These are phyloP conservation scores for Sphaceloma murrayae DNA, from an alignment of 2,329 filamentous ascomycete genomes.

Conservation along the genomic window DNA sequence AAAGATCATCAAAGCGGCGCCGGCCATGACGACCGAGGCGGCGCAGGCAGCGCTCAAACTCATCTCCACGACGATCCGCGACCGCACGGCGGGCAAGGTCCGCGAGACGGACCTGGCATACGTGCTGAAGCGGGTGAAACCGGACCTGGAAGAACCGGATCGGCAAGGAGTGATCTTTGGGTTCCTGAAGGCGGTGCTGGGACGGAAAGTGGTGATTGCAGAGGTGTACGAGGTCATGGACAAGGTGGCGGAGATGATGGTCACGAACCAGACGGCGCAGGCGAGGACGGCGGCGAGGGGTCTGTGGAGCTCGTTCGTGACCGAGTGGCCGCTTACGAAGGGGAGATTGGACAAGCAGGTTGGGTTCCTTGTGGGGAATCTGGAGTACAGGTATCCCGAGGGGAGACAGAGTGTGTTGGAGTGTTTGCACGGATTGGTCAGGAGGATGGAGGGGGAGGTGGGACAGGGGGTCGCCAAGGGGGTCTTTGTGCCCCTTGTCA, in stretches of 20 bases:
- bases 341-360: slow-evolving; percentile 83
- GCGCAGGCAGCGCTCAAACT: slow-evolving; percentile 84
- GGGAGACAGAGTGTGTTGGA: slow-evolving; percentile 91
- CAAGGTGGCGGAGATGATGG: slow-evolving; percentile 82
- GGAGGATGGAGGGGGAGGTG: slow-evolving; percentile 72
- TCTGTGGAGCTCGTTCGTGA: slow-evolving; percentile 86
- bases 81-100: slow-evolving; percentile 64
- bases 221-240: slow-evolving; percentile 87
- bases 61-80: slow-evolving; percentile 72
- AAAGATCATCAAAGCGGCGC: slow-evolving; percentile 65
- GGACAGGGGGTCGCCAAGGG: slow-evolving; percentile 71
- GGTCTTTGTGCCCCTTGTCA: slow-evolving; percentile 77
- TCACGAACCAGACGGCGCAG: slow-evolving; percentile 84
- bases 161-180: slow-evolving; percentile 90
- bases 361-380: slow-evolving; percentile 77
- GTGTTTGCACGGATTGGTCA: slow-evolving; percentile 73
- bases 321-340: slow-evolving; percentile 89
- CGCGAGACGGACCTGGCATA: slow-evolving; percentile 76
- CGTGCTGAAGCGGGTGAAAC: slow-evolving; percentile 69
- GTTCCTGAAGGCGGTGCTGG: slow-evolving; percentile 79
- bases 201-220: slow-evolving; percentile 74
- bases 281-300: slow-evolving; percentile 81
- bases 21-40: slow-evolving; percentile 71
- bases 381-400: slow-evolving; percentile 81
- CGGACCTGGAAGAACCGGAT: slow-evolving; percentile 85